phyloP scores from a whole-genome alignment of 495 filamentous ascomycete species.

The Penicillium manginii region DNA sequence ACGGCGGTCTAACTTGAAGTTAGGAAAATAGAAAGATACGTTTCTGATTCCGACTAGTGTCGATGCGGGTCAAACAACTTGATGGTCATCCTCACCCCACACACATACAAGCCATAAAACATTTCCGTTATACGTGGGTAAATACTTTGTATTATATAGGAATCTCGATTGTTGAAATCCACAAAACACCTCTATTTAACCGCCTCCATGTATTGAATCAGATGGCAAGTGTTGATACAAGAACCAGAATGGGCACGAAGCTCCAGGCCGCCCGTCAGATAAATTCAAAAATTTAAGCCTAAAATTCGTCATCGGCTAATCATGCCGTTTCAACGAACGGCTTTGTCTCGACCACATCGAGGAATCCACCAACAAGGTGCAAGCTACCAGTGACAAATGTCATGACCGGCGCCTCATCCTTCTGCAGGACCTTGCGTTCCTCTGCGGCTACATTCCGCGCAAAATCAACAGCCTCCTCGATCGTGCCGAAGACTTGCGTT shows the following conservation, averaged over 20 bases:
- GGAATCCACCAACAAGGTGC: conserved; percentile 81
- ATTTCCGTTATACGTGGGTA: no score
- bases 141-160: conserved; percentile 11
- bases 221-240: conserved; percentile 37
- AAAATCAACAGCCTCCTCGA: conserved; percentile 82
- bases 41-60: no score
- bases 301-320: conserved; percentile 8
- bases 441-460: conserved; percentile 57
- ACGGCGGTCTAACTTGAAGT: no score
- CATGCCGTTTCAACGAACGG: conserved; percentile 25
- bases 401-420: conserved; percentile 49
- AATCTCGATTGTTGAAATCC: conserved; percentile 36
- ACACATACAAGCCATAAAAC: no score
- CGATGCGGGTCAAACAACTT: no score
- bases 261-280: conserved; percentile 13
- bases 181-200: conserved; percentile 29
- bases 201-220: conserved; percentile 17
- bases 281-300: not conserved
- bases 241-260: conserved; percentile 21
- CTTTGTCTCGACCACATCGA: conserved; percentile 75
- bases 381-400: conserved; percentile 80
- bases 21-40: no score
- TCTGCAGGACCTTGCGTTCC: conserved; percentile 31
- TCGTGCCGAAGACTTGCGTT: conserved; percentile 70
- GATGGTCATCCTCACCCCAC: no score